Base-by-base conservation (phyloP, 1,284 basidiomycete species). In the Takashimella tepidaria region DNA sequence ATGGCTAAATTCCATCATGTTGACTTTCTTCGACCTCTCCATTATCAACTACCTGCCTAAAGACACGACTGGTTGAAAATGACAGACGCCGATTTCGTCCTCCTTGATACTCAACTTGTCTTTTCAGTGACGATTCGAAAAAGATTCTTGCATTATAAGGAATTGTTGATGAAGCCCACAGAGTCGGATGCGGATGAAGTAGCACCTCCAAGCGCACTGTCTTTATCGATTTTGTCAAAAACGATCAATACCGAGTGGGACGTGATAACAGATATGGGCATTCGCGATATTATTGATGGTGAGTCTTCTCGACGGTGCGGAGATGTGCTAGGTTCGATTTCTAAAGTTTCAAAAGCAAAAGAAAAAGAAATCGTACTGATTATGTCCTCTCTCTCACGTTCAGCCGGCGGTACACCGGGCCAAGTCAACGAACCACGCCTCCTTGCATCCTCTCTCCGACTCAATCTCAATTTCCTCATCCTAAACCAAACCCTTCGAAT, bases 221-320 rank as follows among this genome's bases (percentile, higher is more conserved):
- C 60, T 5, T 53, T 70, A 20, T 64, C 64, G 3, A 55, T 66
- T 25, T 47, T 68, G 51, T 66, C 67, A 2, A 51, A 61, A 42
- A 64, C 67, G 24, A 64, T 68, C 52, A 70, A 70, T 50, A 57
- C 61, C 42, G 68, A 70, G 50, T 65, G 66, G 57, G 61, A 63
- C 6, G 55, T 61, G 4, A 59, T 58, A 6, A 61, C 56, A 3
- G 67, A 68, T 23, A 59, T 61, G 16, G 68, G 68, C 65, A 64
- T 67, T n/a, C 54, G 60, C 24, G 67, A 67, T 49, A 67, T 70
- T 43, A 59, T 65, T 8, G 61, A 64, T 52, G 67, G 66, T 64
- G 52, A 51, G 61, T 50, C 19, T n/a, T n/a, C n/a, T n/a, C n/a
- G n/a, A n/a, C n/a, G n/a, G n/a, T n/a, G n/a, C n/a, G n/a, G n/a